A percentile compares a stretch with the other conserved stretches of the same genome.
These are phyloP conservation scores for Vaccinium vitisidaea DNA, from an alignment of 148 eudicot species.

Conservation along the genomic window DNA sequence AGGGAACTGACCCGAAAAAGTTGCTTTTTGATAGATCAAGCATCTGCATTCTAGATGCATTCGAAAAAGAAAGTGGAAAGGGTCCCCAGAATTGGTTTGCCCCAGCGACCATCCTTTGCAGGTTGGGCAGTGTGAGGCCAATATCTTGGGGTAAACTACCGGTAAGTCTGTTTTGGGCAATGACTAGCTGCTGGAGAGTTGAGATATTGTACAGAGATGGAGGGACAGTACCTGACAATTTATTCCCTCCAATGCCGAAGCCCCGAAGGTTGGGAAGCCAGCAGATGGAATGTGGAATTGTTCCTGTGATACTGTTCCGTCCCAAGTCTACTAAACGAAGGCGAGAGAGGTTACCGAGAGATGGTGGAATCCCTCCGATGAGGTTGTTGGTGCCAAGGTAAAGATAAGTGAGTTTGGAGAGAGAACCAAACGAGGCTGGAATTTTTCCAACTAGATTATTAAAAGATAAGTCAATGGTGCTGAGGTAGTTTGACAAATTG, in stretches of 20 bases:
- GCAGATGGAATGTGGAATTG: neutral
- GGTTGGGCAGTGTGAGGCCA: neutral
- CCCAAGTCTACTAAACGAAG: neutral
- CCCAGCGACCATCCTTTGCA: neutral
- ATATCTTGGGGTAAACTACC: too few relatives aligned
- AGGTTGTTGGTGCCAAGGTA: fast-evolving
- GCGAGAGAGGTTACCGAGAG: too few relatives aligned
- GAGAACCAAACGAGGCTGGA: neutral
- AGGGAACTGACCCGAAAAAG: neutral
- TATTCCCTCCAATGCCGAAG: neutral
- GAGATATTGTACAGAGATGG: neutral
- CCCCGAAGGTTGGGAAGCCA: fast-evolving
- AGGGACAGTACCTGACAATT: neutral
- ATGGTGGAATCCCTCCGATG: too few relatives aligned
- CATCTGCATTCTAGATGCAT: neutral
- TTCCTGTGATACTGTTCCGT: too few relatives aligned
- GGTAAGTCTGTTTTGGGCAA: too few relatives aligned
- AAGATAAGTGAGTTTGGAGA: neutral
- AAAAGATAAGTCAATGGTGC: fast-evolving
- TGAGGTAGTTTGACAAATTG: neutral
- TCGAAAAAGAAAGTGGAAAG: neutral
- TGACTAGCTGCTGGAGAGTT: too few relatives aligned
- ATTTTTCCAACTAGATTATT: neutral
- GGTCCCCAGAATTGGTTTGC: neutral
- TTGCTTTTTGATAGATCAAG: neutral